A percentile compares a stretch with the other conserved stretches of the same genome.
Evolutionary conservation across 306 rosid species (phyloP).

Genomic region (Hylodesmum podocarpum): DNA sequence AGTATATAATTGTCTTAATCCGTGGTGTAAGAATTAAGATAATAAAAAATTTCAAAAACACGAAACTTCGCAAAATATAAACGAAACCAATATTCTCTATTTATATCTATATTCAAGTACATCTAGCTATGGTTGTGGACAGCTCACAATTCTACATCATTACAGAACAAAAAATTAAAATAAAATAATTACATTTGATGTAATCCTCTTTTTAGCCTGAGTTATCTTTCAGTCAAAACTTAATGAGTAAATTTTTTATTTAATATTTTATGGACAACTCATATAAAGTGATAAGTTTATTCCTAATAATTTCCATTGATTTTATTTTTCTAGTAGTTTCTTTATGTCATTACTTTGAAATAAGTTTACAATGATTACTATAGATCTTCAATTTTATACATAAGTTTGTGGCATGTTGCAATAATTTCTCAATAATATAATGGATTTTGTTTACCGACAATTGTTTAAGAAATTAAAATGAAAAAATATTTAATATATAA

Average conservation of each 20-base stretch:
- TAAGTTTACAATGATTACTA: not conserved
- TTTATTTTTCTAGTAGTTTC: not conserved
- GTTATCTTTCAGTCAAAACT: too few relatives aligned
- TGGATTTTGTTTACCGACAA: too few relatives aligned
- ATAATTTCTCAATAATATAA: too few relatives aligned
- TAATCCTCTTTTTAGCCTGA: too few relatives aligned
- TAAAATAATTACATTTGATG: conserved; percentile 12
- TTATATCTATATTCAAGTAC: not conserved
- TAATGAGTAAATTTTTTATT: too few relatives aligned
- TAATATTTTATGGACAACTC: too few relatives aligned
- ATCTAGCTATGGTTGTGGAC: conserved; percentile 41
- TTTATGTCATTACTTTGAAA: not conserved
- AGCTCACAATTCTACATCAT: conserved; percentile 48
- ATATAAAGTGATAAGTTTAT: not conserved
- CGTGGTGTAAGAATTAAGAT: not conserved
- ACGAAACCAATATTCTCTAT: conserved; percentile 35
- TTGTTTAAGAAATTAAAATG: too few relatives aligned
- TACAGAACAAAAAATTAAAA: not conserved
- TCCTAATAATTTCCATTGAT: not conserved
- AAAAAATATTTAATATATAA: too few relatives aligned
- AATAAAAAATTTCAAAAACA: conserved; percentile 2
- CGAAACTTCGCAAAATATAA: conserved; percentile 2
- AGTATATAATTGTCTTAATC: not conserved
- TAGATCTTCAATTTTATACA: not conserved
- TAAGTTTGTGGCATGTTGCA: not conserved